A percentile compares a stretch with the other conserved stretches of the same genome.
phyloP scores from a whole-genome alignment of 1,284 basidiomycete species.

The Sporisorium sorghi region DNA sequence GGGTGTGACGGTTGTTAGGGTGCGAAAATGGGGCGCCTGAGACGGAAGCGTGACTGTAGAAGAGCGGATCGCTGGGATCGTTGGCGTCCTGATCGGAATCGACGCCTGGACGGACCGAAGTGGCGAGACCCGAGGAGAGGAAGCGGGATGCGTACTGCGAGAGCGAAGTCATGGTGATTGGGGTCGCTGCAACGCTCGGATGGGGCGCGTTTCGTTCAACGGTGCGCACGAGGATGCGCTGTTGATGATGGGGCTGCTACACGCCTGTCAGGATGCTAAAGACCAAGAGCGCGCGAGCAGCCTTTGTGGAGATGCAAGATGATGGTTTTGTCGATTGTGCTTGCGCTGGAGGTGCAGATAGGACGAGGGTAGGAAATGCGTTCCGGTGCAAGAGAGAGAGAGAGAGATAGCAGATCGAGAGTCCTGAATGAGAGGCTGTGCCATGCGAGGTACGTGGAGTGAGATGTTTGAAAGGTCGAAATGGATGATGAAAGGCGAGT shows the following conservation, averaged over 20 bases:
- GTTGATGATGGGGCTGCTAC: constrained; percentile 19
- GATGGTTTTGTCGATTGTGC: not conserved
- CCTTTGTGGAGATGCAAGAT: not conserved
- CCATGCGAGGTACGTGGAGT: too few species aligned
- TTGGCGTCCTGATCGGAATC: constrained; percentile 43
- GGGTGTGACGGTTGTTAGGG: constrained; percentile 31
- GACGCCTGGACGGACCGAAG: constrained; percentile 31
- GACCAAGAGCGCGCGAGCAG: not conserved
- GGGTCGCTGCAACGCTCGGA: not conserved
- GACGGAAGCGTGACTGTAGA: constrained; percentile 51
- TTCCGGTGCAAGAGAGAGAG: not conserved
- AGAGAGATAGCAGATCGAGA: not conserved
- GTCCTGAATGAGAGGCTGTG: constrained; percentile 1
- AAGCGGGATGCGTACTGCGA: constrained; percentile 57
- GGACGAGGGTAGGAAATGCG: not conserved
- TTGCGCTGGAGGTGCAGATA: not conserved
- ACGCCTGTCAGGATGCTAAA: constrained; percentile 8
- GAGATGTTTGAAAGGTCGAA: not conserved
- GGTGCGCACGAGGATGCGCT: not conserved
- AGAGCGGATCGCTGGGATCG: constrained; percentile 46
- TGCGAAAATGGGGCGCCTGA: constrained; percentile 46
- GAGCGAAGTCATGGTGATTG: constrained; percentile 41
- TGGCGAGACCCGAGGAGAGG: constrained; percentile 44
- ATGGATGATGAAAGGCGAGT: not conserved
- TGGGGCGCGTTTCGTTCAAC: not conserved